Conservation (phyloP, 306 rosid species). For the Mimosa pudica region DNA sequence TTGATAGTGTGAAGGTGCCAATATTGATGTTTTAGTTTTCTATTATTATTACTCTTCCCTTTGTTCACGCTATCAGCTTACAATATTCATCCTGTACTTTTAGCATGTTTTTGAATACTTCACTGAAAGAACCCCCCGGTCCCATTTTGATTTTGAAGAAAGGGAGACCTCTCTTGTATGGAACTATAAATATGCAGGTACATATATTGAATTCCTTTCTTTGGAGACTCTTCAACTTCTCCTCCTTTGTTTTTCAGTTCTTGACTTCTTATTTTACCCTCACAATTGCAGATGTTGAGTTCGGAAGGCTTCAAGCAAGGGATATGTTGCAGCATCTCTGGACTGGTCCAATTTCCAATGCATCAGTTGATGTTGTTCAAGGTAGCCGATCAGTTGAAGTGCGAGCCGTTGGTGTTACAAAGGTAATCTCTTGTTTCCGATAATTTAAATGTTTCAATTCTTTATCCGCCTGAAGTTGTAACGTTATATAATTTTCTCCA, state of each 20-base stretch:
- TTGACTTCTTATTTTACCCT: conserved; percentile 28
- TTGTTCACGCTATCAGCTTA: conserved; percentile 37
- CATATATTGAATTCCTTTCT: conserved; percentile 8
- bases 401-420: conserved; percentile 92
- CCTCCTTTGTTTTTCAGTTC: conserved; percentile 30
- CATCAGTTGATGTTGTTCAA: conserved; percentile 93
- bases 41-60: background rate
- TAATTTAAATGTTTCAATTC: background rate
- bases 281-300: conserved; percentile 68
- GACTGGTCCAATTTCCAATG: conserved; percentile 96
- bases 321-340: conserved; percentile 98
- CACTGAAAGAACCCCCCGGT: conserved; percentile 90
- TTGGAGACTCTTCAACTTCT: background rate
- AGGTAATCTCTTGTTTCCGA: conserved; percentile 52
- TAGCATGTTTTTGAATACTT: conserved; percentile 95
- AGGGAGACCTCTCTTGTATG: conserved; percentile 93
- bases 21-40: conserved; percentile 31
- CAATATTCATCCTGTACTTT: conserved; percentile 30
- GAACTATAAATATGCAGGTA: conserved; percentile 97
- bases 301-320: conserved; percentile 93
- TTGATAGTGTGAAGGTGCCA: conserved; percentile 79
- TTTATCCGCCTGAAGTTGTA: conserved; percentile 23
- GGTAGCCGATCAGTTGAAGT: conserved; percentile 96
- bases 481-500: conserved; percentile 14
- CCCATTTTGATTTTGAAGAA: conserved; percentile 53